These are phyloP conservation scores for Elongisporangium undulatum DNA, from an alignment of 352 stramenopile species.

Conservation along the genomic window DNA sequence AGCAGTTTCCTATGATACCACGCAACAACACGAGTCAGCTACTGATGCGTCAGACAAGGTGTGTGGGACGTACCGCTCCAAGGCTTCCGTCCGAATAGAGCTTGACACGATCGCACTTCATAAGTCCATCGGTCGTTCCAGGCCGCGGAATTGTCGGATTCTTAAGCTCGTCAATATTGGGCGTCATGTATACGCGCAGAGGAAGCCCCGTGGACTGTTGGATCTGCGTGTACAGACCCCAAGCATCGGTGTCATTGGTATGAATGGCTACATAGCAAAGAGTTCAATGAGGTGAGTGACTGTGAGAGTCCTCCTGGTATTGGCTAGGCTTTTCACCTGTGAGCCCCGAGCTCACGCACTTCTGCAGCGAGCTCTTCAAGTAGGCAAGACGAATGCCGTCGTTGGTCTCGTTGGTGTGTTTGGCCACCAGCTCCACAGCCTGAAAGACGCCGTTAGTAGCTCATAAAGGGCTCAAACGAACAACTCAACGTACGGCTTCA, in stretches of 20 bases:
- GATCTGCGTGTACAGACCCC: conserved; percentile 75
- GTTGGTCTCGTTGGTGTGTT: conserved; percentile 50
- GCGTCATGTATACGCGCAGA: conserved; percentile 77
- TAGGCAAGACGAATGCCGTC: conserved; percentile 46
- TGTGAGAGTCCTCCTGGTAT: too few species aligned
- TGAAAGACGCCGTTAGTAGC: conserved; percentile 10
- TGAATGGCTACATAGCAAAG: conserved; percentile 64
- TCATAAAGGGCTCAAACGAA: neutral
- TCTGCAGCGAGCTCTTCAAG: conserved; percentile 46
- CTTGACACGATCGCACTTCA: conserved; percentile 86
- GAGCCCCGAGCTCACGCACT: conserved; percentile 69
- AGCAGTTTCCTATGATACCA: conserved; percentile 63
- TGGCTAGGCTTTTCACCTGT: too few species aligned
- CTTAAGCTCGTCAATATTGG: conserved; percentile 57
- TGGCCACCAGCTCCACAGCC: conserved; percentile 67
- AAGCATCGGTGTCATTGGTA: conserved; percentile 82
- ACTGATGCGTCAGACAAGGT: neutral
- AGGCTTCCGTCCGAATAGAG: conserved; percentile 88
- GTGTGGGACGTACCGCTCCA: conserved; percentile 45
- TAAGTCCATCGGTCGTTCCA: conserved; percentile 36
- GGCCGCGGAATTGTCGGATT: conserved; percentile 32
- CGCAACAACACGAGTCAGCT: neutral
- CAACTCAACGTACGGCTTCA: conserved; percentile 37
- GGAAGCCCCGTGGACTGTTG: conserved; percentile 49
- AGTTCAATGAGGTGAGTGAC: neutral